Base-by-base conservation (phyloP, 2,329 filamentous ascomycete species). In the Xylaria sp. region DNA sequence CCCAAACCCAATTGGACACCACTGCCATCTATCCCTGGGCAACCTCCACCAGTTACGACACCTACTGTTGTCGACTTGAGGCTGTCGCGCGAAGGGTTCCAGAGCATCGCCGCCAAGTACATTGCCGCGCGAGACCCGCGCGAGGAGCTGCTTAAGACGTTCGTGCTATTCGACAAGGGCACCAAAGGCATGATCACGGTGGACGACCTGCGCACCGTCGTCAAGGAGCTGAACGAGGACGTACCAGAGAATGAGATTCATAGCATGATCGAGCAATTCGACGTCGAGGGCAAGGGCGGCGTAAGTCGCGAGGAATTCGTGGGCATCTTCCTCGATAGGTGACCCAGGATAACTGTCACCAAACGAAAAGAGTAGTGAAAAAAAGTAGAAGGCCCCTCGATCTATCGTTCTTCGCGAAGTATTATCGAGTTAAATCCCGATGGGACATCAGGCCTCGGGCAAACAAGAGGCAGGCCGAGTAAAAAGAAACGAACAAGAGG, bases 211-310 rank as follows among this genome's bases (percentile, higher is more conserved):
- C 85, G 93, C 69, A 85, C 93, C 64, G 93, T 98, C 29, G 94
- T 95, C 65, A 88, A 93, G 74, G 96, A 98, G 78, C 84, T 99
- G 70, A 96, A 96, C 7, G 95, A 98, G 79, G 93, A 92, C 13
- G 85, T 99, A 72, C 93, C 96, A 73, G 95, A 99, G 76, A 92
- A 96, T 75, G 96, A 99, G 79, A 85, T 99, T 68, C 86, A 89
- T 73, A 94, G 94, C 71, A 99, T 99, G 96, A 96, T 99, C 81
- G 94, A 97, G 76, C 95, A 98, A 80, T 96, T 98, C 82, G 96
- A 99, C 82, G 86, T 97, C 71, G 92, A 97, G 76, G 95, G 93
- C 1, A 96, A 97, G 73, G 94, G 94, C 11, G 94, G 87, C 62
- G 89, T 92, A 7, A 88, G 87, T 70, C 83, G 87, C 71, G 89